A percentile compares a stretch with the other conserved stretches of the same genome.
Conservation (phyloP, 768 basidiomycete species). For the Termitomyces titanicus region DNA sequence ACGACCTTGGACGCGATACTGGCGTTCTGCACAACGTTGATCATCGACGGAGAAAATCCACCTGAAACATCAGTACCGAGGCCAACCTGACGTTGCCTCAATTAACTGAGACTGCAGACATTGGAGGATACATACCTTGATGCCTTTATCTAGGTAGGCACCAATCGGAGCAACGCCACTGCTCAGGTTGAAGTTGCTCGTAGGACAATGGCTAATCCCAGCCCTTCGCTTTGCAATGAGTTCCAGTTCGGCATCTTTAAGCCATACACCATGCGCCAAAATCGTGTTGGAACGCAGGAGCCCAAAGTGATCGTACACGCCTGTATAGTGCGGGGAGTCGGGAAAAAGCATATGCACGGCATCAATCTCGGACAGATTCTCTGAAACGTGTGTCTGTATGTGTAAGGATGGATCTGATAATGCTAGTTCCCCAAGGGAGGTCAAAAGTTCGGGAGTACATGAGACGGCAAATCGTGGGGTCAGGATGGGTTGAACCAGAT, state of each 20-base stretch:
- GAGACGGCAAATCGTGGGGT: conserved; percentile 97
- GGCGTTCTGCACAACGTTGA: conserved; percentile 70
- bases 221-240: conserved; percentile 62
- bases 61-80: conserved; percentile 94
- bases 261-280: conserved; percentile 83
- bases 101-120: not conserved
- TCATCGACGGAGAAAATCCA: conserved; percentile 79
- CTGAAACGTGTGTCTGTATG: conserved; percentile 92
- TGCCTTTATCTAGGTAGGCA: conserved; percentile 72
- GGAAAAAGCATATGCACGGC: conserved; percentile 69
- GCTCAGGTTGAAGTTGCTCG: conserved; percentile 87
- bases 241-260: conserved; percentile 68
- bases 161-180: conserved; percentile 85
- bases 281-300: conserved; percentile 79
- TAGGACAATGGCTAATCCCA: conserved; percentile 91
- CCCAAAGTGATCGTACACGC: conserved; percentile 76
- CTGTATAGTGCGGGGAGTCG: conserved; percentile 61
- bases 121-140: conserved; percentile 58
- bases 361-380: conserved; percentile 72
- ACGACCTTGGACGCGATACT: conserved; percentile 80
- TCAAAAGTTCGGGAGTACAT: conserved; percentile 71
- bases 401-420: conserved; percentile 53
- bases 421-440: conserved; percentile 59
- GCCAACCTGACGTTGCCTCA: conserved; percentile 61
- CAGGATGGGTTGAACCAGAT: conserved; percentile 83